phyloP scores from a whole-genome alignment of 306 rosid species.

The Carpinus fangiana region DNA sequence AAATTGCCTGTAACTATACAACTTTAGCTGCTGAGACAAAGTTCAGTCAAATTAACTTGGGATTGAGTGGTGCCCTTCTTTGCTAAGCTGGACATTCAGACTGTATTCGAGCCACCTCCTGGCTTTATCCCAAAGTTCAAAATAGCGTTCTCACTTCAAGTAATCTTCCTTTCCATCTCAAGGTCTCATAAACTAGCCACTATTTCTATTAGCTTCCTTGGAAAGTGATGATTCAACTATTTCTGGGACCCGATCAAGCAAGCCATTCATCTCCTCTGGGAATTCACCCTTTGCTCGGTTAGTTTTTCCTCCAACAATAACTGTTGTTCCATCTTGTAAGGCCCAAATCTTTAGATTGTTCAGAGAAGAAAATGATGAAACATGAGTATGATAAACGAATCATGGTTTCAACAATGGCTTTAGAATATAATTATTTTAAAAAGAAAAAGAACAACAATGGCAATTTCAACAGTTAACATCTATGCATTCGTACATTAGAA shows the following conservation, averaged over 20 bases:
- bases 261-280: conserved; percentile 75
- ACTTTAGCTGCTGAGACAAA: neutral
- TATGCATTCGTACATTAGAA: neutral
- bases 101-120: neutral
- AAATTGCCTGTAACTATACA: neutral
- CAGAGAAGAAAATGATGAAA: conserved; percentile 23
- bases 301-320: conserved; percentile 80
- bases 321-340: conserved; percentile 85
- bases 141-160: neutral
- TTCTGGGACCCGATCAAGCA: conserved; percentile 83
- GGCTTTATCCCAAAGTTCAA: conserved; percentile 1
- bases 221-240: conserved; percentile 55
- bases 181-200: conserved; percentile 44
- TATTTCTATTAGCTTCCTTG: conserved; percentile 34
- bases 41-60: neutral
- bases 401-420: conserved; percentile 7
- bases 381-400: neutral
- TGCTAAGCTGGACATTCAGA: neutral
- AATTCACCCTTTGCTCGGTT: conserved; percentile 87
- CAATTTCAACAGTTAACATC: neutral
- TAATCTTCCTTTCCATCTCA: conserved; percentile 16
- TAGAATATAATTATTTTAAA: neutral
- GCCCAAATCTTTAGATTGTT: conserved; percentile 79
- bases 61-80: neutral
- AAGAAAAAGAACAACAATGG: neutral